Evolutionary conservation across 2,329 filamentous ascomycete genomes (phyloP).

Genomic region (Monosporascus sp.): DNA sequence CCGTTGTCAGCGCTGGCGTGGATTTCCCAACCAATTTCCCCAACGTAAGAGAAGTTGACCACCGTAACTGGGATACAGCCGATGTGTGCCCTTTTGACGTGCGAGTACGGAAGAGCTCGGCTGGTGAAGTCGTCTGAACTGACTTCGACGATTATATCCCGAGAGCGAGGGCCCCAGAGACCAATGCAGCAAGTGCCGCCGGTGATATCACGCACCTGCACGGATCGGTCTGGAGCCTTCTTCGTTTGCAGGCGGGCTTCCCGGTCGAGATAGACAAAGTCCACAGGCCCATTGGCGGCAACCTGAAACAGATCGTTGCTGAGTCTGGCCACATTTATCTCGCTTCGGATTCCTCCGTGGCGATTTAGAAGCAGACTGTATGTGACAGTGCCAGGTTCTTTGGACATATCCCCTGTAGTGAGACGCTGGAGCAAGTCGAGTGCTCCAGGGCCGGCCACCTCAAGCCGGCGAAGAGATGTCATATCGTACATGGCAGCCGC

Average conservation of each 20-base stretch:
- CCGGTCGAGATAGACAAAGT: conserved; percentile 47
- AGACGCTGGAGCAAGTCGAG: conserved; percentile 48
- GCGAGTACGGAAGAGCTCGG: conserved; percentile 43
- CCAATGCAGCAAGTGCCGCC: conserved; percentile 56
- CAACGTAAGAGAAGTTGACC: conserved; percentile 54
- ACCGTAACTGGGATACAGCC: conserved; percentile 51
- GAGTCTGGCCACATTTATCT: conserved; percentile 51
- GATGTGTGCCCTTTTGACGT: conserved; percentile 43
- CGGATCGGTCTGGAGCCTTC: conserved; percentile 34
- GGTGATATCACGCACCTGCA: conserved; percentile 53
- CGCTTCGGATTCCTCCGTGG: conserved; percentile 49
- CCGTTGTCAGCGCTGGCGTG: conserved; percentile 56
- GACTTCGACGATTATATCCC: conserved; percentile 44
- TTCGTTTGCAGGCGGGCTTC: conserved; percentile 46
- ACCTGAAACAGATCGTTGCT: conserved; percentile 47
- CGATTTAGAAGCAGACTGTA: conserved; percentile 53
- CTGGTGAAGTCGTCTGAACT: conserved; percentile 38
- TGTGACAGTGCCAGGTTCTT: conserved; percentile 43
- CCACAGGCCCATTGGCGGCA: conserved; percentile 49
- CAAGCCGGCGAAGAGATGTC: conserved; percentile 53
- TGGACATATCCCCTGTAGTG: conserved; percentile 44
- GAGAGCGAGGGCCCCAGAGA: conserved; percentile 55
- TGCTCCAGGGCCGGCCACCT: conserved; percentile 53
- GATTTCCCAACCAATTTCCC: conserved; percentile 59
- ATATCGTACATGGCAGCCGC: conserved; percentile 59